phyloP scores from a whole-genome alignment of 257 asterid genomes.

The Buddleja alternifolia region DNA sequence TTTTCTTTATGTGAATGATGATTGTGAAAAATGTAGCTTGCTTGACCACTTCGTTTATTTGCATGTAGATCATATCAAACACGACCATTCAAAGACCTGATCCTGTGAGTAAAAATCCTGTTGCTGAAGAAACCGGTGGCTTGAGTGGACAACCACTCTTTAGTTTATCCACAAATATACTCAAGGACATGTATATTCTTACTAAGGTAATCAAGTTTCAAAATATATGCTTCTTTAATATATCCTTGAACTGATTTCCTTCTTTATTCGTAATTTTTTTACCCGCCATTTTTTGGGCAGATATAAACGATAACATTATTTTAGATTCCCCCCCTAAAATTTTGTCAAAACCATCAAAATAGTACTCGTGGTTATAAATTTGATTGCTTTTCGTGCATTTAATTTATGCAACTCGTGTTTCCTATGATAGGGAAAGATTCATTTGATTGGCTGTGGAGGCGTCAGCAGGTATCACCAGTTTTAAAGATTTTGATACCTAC shows the following conservation, averaged over 20 bases:
- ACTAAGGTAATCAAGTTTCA: slow-evolving; percentile 70
- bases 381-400: background rate
- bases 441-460: slow-evolving; percentile 67
- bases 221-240: background rate
- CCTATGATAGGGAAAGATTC: slow-evolving; percentile 56
- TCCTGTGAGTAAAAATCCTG: slow-evolving; percentile 56
- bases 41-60: slow-evolving; percentile 23
- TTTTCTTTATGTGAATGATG: background rate
- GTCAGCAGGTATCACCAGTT: slow-evolving; percentile 52
- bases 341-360: background rate
- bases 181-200: slow-evolving; percentile 85
- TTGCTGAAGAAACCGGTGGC: slow-evolving; percentile 87
- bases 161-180: slow-evolving; percentile 63
- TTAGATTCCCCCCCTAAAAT: background rate
- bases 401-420: slow-evolving; percentile 2
- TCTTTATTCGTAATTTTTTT: too few species aligned
- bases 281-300: too few species aligned
- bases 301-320: background rate
- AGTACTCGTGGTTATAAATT: too few species aligned
- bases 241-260: too few species aligned
- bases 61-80: slow-evolving; percentile 81
- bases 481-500: background rate
- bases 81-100: slow-evolving; percentile 92
- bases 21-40: slow-evolving; percentile 2
- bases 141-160: slow-evolving; percentile 93